These are phyloP conservation scores for Aspergillus nidulans DNA, from an alignment of 495 filamentous ascomycete genomes.

Conservation along the genomic window DNA sequence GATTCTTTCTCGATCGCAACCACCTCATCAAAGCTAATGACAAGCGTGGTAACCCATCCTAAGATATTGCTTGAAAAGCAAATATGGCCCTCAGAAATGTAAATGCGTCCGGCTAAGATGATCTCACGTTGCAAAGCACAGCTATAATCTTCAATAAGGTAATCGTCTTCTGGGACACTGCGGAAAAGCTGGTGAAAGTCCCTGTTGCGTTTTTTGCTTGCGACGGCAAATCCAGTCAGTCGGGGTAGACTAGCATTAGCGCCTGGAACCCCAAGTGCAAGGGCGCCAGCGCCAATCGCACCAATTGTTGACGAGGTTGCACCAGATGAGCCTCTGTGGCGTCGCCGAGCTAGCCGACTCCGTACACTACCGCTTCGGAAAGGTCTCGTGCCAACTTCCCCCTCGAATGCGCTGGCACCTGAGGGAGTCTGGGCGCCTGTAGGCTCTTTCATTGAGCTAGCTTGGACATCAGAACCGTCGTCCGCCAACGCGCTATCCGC, in stretches of 20 bases:
- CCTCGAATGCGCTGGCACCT: conserved; percentile 63
- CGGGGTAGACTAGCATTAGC: conserved; percentile 58
- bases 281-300: conserved; percentile 61
- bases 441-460: conserved; percentile 31
- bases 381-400: conserved; percentile 51
- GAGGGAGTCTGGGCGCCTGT: conserved; percentile 59
- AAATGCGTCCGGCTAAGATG: conserved; percentile 86
- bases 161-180: conserved; percentile 96
- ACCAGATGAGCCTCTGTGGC: conserved; percentile 83
- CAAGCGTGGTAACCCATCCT: conserved; percentile 93
- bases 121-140: conserved; percentile 95
- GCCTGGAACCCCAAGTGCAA: conserved; percentile 60
- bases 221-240: conserved; percentile 92
- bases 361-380: conserved; percentile 77
- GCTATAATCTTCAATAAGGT: conserved; percentile 97
- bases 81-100: conserved; percentile 94
- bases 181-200: conserved; percentile 93
- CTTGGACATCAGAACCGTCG: conserved; percentile 30
- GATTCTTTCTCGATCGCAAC: conserved; percentile 95
- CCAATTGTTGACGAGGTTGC: conserved; percentile 70
- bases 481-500: conserved; percentile 32
- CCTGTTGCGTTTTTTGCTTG: conserved; percentile 89
- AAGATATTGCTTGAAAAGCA: conserved; percentile 99
- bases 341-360: conserved; percentile 66
- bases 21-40: conserved; percentile 97